Evolutionary conservation across 306 rosid species (phyloP).

Genomic region (Fragaria iinumae): DNA sequence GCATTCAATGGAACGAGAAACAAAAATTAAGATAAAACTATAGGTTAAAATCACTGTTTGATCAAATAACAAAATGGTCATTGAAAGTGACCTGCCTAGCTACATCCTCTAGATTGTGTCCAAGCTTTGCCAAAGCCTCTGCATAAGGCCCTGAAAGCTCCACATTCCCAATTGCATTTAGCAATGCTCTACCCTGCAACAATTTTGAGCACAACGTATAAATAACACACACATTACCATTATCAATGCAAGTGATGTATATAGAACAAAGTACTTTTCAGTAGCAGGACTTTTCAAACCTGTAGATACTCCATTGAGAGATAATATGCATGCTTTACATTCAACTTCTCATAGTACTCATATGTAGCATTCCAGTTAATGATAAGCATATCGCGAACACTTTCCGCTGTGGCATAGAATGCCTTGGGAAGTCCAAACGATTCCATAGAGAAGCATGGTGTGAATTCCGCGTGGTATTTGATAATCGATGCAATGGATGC

Average conservation of each 20-base stretch:
- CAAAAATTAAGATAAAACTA: neutral
- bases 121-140: conserved; percentile 79
- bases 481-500: conserved; percentile 71
- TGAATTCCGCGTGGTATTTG: conserved; percentile 91
- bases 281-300: conserved; percentile 41
- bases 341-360: conserved; percentile 62
- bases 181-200: conserved; percentile 80
- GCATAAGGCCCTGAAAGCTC: conserved; percentile 89
- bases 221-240: neutral
- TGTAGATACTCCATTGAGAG: conserved; percentile 97
- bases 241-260: neutral
- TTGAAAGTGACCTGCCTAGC: conserved; percentile 56
- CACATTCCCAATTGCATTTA: conserved; percentile 91
- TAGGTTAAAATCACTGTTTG: neutral
- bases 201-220: neutral
- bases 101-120: conserved; percentile 70
- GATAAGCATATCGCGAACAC: conserved; percentile 83
- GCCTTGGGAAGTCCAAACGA: conserved; percentile 67
- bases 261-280: conserved; percentile 8
- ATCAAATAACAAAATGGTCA: conserved; percentile 7
- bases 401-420: conserved; percentile 80
- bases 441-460: conserved; percentile 79
- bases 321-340: conserved; percentile 92
- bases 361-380: conserved; percentile 84
- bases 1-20: neutral